Conservation (phyloP, 169 alveolate genomes). For the Besnoitia besnoiti region DNA sequence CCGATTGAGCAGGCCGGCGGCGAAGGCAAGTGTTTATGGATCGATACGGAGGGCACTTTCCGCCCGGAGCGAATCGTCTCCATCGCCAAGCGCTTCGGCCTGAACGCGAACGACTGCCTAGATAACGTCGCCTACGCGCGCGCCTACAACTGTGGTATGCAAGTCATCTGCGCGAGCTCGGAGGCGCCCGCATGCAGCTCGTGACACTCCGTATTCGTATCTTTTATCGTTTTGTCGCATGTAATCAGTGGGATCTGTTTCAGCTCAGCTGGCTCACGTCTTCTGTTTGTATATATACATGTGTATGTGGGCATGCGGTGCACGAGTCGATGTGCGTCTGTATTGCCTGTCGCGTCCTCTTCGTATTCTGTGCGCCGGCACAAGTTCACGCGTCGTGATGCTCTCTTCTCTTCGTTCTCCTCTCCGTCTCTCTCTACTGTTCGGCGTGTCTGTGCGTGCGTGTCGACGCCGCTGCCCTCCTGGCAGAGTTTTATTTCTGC, state of each 20-base stretch:
- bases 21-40: constrained; percentile 96
- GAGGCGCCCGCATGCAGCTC: background rate
- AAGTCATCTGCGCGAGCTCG: constrained; percentile 17
- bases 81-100: constrained; percentile 96
- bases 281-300: too few relatives aligned
- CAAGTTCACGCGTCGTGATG: too few relatives aligned
- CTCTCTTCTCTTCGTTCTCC: background rate
- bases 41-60: constrained; percentile 99
- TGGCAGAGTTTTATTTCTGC: too few relatives aligned
- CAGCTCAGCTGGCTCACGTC: background rate
- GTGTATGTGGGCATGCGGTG: too few relatives aligned
- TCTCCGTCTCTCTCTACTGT: too few relatives aligned
- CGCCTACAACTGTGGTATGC: constrained; percentile 90
- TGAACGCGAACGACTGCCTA: constrained; percentile 94
- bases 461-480: too few relatives aligned
- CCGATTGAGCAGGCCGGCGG: constrained; percentile 97
- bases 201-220: background rate
- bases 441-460: too few relatives aligned
- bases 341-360: too few relatives aligned
- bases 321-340: background rate
- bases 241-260: background rate
- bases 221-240: background rate
- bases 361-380: too few relatives aligned
- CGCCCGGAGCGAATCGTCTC: constrained; percentile 97
- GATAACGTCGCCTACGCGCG: constrained; percentile 98